A percentile compares a stretch with the other conserved stretches of the same genome.
Evolutionary conservation across 805 yeast species (phyloP).

Genomic region (Wickerhamiella lipophila): DNA sequence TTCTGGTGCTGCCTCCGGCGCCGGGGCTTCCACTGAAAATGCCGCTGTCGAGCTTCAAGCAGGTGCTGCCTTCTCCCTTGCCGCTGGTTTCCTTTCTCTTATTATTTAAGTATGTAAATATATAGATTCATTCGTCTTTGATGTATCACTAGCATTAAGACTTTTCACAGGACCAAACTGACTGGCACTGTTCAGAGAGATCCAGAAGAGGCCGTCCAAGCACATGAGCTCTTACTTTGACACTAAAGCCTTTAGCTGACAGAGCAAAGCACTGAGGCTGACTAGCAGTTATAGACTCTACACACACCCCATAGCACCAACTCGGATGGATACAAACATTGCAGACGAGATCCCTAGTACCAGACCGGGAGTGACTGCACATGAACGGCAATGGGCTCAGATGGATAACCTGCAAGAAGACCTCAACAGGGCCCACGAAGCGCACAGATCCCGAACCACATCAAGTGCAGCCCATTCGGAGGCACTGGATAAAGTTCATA

Average conservation of each 20-base stretch:
- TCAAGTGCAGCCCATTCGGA: constrained; percentile 35
- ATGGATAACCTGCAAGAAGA: constrained; percentile 78
- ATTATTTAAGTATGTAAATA: not conserved
- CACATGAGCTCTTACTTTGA: too few relatives aligned
- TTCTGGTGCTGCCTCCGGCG: constrained; percentile 10
- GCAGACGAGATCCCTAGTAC: constrained; percentile 42
- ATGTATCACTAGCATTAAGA: too few relatives aligned
- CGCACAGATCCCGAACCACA: constrained; percentile 27
- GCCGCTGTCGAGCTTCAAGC: constrained; percentile 1
- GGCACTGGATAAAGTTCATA: constrained; percentile 42
- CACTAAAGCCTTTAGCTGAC: too few relatives aligned
- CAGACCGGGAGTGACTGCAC: constrained; percentile 48
- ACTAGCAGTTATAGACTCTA: too few relatives aligned
- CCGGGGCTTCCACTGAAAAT: constrained; percentile 8
- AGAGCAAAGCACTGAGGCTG: too few relatives aligned
- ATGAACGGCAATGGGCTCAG: constrained; percentile 76
- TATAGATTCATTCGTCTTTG: not conserved
- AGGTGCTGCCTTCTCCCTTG: constrained; percentile 3
- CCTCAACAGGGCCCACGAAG: constrained; percentile 39
- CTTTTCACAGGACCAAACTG: too few relatives aligned
- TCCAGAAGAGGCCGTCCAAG: not conserved
- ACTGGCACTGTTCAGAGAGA: too few relatives aligned
- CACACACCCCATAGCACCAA: too few relatives aligned
- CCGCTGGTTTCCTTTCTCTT: constrained; percentile 3
- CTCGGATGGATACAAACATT: not conserved